Percentiles rank a stretch among this genome's conserved stretches.
These are phyloP conservation scores for Glebionis coronaria DNA, from an alignment of 129 eudicot genomes.

Conservation along the genomic window DNA sequence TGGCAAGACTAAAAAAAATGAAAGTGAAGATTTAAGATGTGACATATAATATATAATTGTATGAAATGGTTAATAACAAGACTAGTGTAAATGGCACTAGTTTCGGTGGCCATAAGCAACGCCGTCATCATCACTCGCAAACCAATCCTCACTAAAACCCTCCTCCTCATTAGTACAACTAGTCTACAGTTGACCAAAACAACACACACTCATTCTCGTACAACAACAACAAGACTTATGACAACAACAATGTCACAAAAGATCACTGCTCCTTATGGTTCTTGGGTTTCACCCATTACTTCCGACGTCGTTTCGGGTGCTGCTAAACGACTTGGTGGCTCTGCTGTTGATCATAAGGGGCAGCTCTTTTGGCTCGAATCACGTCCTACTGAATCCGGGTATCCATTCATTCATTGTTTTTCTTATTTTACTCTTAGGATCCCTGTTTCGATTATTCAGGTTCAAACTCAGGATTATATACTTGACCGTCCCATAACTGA, in stretches of 20 bases:
- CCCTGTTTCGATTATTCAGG: too few species aligned
- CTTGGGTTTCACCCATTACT: constrained; percentile 93
- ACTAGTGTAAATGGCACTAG: constrained; percentile 20
- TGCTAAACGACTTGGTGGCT: constrained; percentile 77
- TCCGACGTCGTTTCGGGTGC: constrained; percentile 87
- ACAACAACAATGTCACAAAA: constrained; percentile 38
- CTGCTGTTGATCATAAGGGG: constrained; percentile 65
- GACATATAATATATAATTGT: too few species aligned
- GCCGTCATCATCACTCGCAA: constrained; percentile 20
- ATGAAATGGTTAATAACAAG: too few species aligned
- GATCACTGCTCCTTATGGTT: constrained; percentile 80
- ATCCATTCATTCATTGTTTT: too few species aligned
- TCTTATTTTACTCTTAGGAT: too few species aligned
- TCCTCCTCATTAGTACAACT: too few species aligned
- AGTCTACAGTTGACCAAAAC: constrained; percentile 15
- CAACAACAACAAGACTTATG: too few species aligned
- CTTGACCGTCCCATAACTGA: too few species aligned
- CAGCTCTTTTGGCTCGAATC: constrained; percentile 85
- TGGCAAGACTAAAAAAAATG: too few species aligned
- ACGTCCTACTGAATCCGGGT: constrained; percentile 95
- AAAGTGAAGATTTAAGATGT: too few species aligned
- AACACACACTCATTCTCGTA: constrained; percentile 7
- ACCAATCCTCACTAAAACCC: constrained; percentile 6
- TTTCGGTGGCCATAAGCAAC: constrained; percentile 19
- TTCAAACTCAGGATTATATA: too few species aligned